Conservation (phyloP, 2,329 filamentous ascomycete species). For the Dactylellina drechsleri region DNA sequence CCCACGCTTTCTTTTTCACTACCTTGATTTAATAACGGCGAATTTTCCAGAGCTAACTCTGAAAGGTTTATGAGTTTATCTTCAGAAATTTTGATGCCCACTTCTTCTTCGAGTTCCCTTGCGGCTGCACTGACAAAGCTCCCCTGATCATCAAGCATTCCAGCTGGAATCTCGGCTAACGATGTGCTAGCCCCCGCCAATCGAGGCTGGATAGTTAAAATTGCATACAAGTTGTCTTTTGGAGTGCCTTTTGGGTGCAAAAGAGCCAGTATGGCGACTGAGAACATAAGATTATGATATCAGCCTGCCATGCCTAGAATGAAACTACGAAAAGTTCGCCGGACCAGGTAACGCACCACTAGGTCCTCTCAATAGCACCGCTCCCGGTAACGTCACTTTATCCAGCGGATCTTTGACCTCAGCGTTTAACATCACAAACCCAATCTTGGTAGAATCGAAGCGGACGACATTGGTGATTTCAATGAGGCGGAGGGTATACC, state of each 20-base stretch:
- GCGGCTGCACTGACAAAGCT: constrained; percentile 70
- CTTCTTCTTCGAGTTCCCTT: constrained; percentile 71
- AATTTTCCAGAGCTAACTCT: constrained; percentile 63
- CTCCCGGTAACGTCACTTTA: constrained; percentile 67
- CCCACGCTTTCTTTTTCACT: constrained; percentile 30
- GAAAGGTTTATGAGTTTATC: constrained; percentile 67
- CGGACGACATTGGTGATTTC: constrained; percentile 43
- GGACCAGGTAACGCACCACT: constrained; percentile 66
- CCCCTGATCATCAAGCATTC: constrained; percentile 69
- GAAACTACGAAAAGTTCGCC: too few species aligned
- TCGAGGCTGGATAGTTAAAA: constrained; percentile 71
- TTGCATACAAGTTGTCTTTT: constrained; percentile 65
- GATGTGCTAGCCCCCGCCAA: constrained; percentile 68
- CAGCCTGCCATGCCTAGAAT: constrained; percentile 57
- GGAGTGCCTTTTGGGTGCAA: constrained; percentile 42
- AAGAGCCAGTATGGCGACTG: constrained; percentile 38
- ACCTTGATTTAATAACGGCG: constrained; percentile 24
- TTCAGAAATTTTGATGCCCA: constrained; percentile 67
- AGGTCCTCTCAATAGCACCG: constrained; percentile 70
- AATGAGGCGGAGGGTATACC: constrained; percentile 27
- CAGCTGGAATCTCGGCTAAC: constrained; percentile 70
- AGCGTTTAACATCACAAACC: constrained; percentile 70
- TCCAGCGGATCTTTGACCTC: constrained; percentile 65
- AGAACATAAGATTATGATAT: constrained; percentile 55
- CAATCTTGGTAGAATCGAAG: constrained; percentile 60